Conservation (phyloP, 768 basidiomycete species). For the Agaricus bisporus region DNA sequence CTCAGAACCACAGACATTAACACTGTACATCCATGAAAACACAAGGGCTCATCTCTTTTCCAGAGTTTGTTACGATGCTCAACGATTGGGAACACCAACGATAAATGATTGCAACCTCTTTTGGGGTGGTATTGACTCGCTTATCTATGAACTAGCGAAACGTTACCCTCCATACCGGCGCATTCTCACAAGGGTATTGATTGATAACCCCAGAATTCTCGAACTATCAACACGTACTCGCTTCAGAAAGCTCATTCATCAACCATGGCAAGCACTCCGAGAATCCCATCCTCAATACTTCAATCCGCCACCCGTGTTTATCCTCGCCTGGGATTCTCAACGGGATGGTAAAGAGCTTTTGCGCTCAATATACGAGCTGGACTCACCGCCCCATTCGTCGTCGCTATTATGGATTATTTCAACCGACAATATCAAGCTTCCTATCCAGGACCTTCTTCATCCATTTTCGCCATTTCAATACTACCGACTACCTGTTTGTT, state of each 20-base stretch:
- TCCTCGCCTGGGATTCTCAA: not conserved
- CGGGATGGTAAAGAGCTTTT: not conserved
- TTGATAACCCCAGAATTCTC: conserved; percentile 16
- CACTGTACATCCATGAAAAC: not conserved
- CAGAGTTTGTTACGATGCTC: not conserved
- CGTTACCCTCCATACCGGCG: conserved; percentile 12
- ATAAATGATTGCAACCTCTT: not conserved
- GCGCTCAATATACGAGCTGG: not conserved
- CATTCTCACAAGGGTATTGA: conserved; percentile 13
- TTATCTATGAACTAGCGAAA: conserved; percentile 14
- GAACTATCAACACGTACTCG: conserved; percentile 14
- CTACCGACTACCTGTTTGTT: not conserved
- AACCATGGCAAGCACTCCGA: conserved; percentile 13
- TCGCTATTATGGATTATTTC: not conserved
- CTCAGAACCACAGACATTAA: not conserved
- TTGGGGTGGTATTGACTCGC: conserved; percentile 15
- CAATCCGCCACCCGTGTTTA: not conserved
- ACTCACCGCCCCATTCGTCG: not conserved
- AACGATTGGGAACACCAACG: not conserved
- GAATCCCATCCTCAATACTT: conserved; percentile 6
- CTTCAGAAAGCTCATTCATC: conserved; percentile 17
- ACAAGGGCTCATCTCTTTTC: not conserved
- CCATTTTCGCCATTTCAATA: too few relatives aligned
- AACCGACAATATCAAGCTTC: not conserved
- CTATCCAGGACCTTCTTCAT: not conserved